Evolutionary conservation across 2,329 filamentous ascomycete species (phyloP).

Genomic region (Balansia obtecta): DNA sequence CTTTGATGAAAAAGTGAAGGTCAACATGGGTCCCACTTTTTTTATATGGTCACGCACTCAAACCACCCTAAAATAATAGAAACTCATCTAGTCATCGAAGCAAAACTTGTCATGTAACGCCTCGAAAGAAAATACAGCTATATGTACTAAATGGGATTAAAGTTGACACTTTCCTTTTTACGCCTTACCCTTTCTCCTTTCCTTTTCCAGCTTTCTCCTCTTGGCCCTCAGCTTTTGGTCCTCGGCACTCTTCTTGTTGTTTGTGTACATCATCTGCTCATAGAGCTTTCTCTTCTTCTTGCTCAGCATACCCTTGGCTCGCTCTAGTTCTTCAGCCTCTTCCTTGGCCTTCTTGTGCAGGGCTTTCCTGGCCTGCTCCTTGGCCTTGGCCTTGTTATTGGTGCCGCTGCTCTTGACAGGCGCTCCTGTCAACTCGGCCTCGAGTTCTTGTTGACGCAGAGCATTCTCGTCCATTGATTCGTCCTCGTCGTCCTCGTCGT

Average conservation of each 20-base stretch:
- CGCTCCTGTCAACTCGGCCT: slow-evolving; percentile 76
- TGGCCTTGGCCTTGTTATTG: slow-evolving; percentile 43
- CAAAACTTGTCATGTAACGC: neutral
- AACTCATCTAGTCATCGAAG: neutral
- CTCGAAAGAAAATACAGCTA: slow-evolving; percentile 2
- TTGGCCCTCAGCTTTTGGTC: slow-evolving; percentile 79
- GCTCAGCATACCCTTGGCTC: slow-evolving; percentile 95
- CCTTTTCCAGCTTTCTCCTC: slow-evolving; percentile 77
- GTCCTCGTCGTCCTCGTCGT: slow-evolving; percentile 22
- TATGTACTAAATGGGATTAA: neutral
- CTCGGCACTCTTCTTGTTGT: slow-evolving; percentile 85
- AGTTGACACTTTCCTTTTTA: slow-evolving; percentile 10
- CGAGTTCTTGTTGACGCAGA: slow-evolving; percentile 75
- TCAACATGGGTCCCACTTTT: too few species aligned
- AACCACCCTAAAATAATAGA: too few species aligned
- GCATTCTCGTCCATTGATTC: slow-evolving; percentile 46
- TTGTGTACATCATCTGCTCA: slow-evolving; percentile 94
- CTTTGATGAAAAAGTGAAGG: too few species aligned
- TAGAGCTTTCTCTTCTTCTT: slow-evolving; percentile 96
- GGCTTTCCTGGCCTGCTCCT: slow-evolving; percentile 58
- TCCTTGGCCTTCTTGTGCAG: slow-evolving; percentile 57
- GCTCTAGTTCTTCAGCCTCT: slow-evolving; percentile 79
- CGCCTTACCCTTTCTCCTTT: slow-evolving; percentile 31
- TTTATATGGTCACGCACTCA: too few species aligned
- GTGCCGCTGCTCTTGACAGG: slow-evolving; percentile 36